phyloP scores from a whole-genome alignment of 129 eudicot genomes.

The Flaveria trinervia region DNA sequence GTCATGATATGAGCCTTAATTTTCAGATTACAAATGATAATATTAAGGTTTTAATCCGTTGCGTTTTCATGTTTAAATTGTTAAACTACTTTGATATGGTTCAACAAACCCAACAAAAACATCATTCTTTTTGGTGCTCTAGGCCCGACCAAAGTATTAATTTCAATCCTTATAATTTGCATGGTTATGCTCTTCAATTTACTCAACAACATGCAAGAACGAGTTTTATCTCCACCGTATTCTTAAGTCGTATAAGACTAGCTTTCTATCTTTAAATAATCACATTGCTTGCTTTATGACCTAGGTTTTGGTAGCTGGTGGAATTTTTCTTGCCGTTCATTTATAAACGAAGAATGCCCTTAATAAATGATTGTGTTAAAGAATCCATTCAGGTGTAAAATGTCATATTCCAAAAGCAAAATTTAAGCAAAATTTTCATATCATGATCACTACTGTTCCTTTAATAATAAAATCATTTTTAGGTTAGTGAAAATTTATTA shows the following conservation, averaged over 20 bases:
- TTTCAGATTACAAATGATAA: too few species aligned
- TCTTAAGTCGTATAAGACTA: constrained; percentile 60
- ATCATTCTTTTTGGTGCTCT: too few species aligned
- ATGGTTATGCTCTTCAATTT: not conserved
- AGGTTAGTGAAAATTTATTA: too few species aligned
- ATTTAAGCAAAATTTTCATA: too few species aligned
- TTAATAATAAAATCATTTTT: too few species aligned
- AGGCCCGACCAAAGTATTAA: too few species aligned
- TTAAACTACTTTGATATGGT: too few species aligned
- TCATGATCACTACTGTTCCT: too few species aligned
- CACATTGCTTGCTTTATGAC: not conserved
- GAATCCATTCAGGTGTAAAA: constrained; percentile 60
- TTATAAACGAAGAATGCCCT: constrained; percentile 73
- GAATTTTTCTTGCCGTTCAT: constrained; percentile 42
- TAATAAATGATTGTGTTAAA: constrained; percentile 57
- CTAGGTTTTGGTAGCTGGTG: not conserved
- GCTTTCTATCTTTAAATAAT: constrained; percentile 2
- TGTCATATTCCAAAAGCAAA: not conserved
- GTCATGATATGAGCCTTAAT: too few species aligned
- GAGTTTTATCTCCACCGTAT: constrained; percentile 81
- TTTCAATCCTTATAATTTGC: not conserved
- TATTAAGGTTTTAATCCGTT: too few species aligned
- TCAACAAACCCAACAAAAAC: too few species aligned
- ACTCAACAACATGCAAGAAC: constrained; percentile 66
- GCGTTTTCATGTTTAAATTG: too few species aligned